A percentile compares a stretch with the other conserved stretches of the same genome.
Evolutionary conservation across 2,329 filamentous ascomycete species (phyloP).

Genomic region (Sclerotiophoma versabilis): DNA sequence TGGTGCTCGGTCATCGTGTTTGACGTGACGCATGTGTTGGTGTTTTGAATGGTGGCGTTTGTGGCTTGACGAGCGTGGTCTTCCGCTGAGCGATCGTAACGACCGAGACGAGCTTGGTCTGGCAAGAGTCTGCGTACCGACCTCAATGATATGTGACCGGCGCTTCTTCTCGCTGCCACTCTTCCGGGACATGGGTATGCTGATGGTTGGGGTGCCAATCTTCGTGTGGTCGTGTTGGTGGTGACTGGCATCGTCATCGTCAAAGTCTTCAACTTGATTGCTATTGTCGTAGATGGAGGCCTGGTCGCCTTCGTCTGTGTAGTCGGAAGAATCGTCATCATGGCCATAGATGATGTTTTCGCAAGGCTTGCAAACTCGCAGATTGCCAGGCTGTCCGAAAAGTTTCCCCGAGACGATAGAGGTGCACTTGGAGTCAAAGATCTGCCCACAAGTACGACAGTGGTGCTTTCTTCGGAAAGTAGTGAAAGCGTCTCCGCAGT

Average conservation of each 20-base stretch:
- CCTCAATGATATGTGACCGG: conserved; percentile 88
- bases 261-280: conserved; percentile 30
- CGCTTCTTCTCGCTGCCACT: conserved; percentile 78
- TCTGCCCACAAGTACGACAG: conserved; percentile 93
- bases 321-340: conserved; percentile 89
- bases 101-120: conserved; percentile 95
- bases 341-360: conserved; percentile 89
- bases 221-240: conserved; percentile 50
- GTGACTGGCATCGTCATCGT: conserved; percentile 34
- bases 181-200: conserved; percentile 69
- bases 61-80: conserved; percentile 79
- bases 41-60: conserved; percentile 88
- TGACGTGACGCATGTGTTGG: conserved; percentile 79
- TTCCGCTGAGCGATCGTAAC: conserved; percentile 73
- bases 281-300: conserved; percentile 60
- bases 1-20: conserved; percentile 82
- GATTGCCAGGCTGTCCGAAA: conserved; percentile 83
- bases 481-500: conserved; percentile 87
- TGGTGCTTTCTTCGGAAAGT: conserved; percentile 97
- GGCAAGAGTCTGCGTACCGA: conserved; percentile 75
- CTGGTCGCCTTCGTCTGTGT: conserved; percentile 79
- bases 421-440: conserved; percentile 97
- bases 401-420: conserved; percentile 85
- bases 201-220: conserved; percentile 66
- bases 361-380: conserved; percentile 92